Base-by-base conservation (phyloP, 768 basidiomycete genomes). In the Panus rudis region DNA sequence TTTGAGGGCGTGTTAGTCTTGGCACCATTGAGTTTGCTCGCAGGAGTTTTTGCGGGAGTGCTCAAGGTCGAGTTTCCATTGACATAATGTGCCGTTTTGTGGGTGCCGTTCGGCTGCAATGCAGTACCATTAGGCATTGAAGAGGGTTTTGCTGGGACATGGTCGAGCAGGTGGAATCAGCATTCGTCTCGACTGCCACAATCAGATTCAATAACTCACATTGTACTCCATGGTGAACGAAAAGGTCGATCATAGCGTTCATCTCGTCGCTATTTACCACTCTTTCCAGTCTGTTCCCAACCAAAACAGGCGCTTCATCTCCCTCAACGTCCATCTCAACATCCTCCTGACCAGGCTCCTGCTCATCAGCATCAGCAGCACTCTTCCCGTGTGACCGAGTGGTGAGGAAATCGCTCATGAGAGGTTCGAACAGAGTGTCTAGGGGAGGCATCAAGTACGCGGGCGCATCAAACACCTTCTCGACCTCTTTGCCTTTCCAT, bases 401-500 rank as follows among this genome's bases (percentile, higher is more conserved):
- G 3, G 57, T 47, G 39, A 73, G 60, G 55, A 81, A 72, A 23
- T 70, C 65, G 39, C 67, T 62, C 51, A 81, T 67, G 46, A 82
- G 66, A 17, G 80, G 63, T 26, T 83, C 78, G 60, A 88, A 94
- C 35, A 94, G 62, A 22, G 68, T 66, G 41, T 79, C 75, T 43
- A 91, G 63, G 4, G 90, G 78, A 12, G 91, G 88, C 58, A 84
- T 71, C 37, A 87, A 72, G 63, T 91, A 82, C 27, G 84, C 75
- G 11, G 90, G 84, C 6, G 72, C 73, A 51, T 79, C 73, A 52
- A 90, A 83, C 27, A 81, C 61, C 37, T 60, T 62, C 26, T 66
- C 60, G 41, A 67, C 65, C 40, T 70, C 70, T 49, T 62, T 72
- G 56, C 61, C 65, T 50, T 60, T 63, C 64, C 63, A 65, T 19